Percentiles rank a stretch among this genome's conserved stretches.
Evolutionary conservation across 1,284 basidiomycete species (phyloP).

Genomic region (Trametes hirsuta): DNA sequence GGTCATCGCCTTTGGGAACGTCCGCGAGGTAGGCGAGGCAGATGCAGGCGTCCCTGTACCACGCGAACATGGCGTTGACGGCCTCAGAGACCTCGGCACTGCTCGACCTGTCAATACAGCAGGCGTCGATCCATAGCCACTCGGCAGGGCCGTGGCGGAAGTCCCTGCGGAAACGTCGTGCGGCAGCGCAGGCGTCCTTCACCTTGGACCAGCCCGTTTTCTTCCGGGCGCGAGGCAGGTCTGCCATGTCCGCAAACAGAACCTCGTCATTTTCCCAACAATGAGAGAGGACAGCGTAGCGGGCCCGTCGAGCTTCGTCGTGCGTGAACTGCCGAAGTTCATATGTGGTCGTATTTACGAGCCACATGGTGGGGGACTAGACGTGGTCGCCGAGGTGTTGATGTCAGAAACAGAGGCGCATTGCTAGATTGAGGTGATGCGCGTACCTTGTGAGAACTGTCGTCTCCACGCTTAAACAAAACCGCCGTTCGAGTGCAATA

Average conservation of each 20-base stretch:
- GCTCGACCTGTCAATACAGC: slow-evolving; percentile 18
- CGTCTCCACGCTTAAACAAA: too few species aligned
- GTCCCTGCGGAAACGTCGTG: not conserved
- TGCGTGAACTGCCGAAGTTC: not conserved
- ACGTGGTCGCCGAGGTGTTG: too few species aligned
- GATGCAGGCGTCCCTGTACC: too few species aligned
- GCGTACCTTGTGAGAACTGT: too few species aligned
- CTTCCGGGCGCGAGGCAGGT: not conserved
- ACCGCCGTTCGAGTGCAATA: too few species aligned
- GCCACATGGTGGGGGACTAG: not conserved
- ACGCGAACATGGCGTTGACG: too few species aligned
- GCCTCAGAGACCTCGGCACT: slow-evolving; percentile 12
- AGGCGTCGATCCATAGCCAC: slow-evolving; percentile 15
- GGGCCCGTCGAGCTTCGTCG: not conserved
- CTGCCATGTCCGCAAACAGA: not conserved
- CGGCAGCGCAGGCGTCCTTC: not conserved
- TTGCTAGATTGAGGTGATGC: too few species aligned
- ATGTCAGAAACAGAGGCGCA: too few species aligned
- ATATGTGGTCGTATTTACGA: not conserved
- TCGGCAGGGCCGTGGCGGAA: not conserved
- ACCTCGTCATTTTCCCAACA: slow-evolving; percentile 6
- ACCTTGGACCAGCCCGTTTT: not conserved
- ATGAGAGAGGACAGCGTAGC: slow-evolving; percentile 12
- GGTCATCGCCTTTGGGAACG: too few species aligned
- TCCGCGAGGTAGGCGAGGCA: too few species aligned